phyloP scores from a whole-genome alignment of 306 rosid species.

The Mimosa pudica region DNA sequence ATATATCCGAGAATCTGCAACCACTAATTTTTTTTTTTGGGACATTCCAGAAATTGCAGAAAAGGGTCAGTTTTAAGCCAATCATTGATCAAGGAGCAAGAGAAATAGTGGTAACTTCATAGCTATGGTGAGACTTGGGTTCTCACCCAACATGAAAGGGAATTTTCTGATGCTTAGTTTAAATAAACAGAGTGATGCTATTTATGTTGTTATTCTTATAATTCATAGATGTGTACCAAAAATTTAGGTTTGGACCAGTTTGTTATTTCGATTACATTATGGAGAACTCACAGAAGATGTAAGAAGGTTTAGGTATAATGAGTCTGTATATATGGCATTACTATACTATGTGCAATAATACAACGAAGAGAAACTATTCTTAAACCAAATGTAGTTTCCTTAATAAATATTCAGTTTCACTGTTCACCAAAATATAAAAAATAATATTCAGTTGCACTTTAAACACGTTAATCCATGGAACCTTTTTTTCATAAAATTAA shows the following conservation, averaged over 20 bases:
- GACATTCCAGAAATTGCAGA: slow-evolving; percentile 56
- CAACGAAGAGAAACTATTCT: too few species aligned
- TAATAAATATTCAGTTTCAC: too few species aligned
- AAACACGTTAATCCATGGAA: too few species aligned
- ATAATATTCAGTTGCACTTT: too few species aligned
- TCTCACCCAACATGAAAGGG: not conserved
- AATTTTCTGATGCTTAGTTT: slow-evolving; percentile 19
- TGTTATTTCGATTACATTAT: not conserved
- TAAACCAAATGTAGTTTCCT: too few species aligned
- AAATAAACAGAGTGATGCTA: slow-evolving; percentile 29
- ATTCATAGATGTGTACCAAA: not conserved
- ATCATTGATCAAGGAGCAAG: slow-evolving; percentile 57
- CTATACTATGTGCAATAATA: not conserved
- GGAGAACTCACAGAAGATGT: slow-evolving; percentile 6
- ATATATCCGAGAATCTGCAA: not conserved
- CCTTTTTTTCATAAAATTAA: too few species aligned
- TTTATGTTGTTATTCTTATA: slow-evolving; percentile 12
- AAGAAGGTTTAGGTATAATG: slow-evolving; percentile 11
- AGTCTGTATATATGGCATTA: slow-evolving; percentile 23
- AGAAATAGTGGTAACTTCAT: slow-evolving; percentile 64
- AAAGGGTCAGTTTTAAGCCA: slow-evolving; percentile 81
- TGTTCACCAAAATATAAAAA: too few species aligned
- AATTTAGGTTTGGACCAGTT: not conserved
- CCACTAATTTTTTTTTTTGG: slow-evolving; percentile 8
- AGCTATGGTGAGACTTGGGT: slow-evolving; percentile 6